Base-by-base conservation (phyloP, 768 basidiomycete species). In the Mrakia gelida region DNA sequence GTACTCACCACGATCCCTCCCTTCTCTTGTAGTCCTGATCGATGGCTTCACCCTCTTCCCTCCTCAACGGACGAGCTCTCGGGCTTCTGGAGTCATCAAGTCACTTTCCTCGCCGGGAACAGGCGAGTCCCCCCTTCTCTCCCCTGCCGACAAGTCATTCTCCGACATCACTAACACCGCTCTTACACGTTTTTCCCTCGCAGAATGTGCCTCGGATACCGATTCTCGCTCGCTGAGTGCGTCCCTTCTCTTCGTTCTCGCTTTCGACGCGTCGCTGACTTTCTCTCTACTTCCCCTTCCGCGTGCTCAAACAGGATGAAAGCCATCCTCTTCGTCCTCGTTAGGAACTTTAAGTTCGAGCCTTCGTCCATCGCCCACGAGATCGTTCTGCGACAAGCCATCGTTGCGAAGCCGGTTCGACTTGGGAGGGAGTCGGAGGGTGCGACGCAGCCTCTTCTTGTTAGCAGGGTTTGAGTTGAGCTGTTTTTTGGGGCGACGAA, bases 1-100 rank as follows among this genome's bases (percentile, higher is more conserved):
- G n/a, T n/a, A n/a, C n/a, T n/a, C n/a, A n/a, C n/a, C n/a, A n/a
- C n/a, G n/a, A n/a, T n/a, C n/a, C n/a, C n/a, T n/a, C n/a, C 56
- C 41, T 49, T 32, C 6, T 41, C n/a, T 30, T n/a, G 78, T 30
- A 76, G 70, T 68, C 80, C 75, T n/a, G 65, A 73, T 61, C 73
- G 67, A 68, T 71, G 18, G 78, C 79, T 71, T 70, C 59, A 10
- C 68, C 80, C 28, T 67, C 79, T 68, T 52, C 62, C 79, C 75
- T 43, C 73, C 77, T 45, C 81, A 80, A 81, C 80, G 8, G 73
- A 52, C 21, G 56, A 73, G 54, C 73, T 59, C 26, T n/a, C 34
- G 5, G 34, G 45, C n/a, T 56, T 59, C 21, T 59, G 38, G 73
- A 5, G 56, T 9, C 52, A 54, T 26, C 73, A 56, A 41, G 61